These are phyloP conservation scores for Aciculosporium take DNA, from an alignment of 2,329 filamentous ascomycete genomes.

Conservation along the genomic window DNA sequence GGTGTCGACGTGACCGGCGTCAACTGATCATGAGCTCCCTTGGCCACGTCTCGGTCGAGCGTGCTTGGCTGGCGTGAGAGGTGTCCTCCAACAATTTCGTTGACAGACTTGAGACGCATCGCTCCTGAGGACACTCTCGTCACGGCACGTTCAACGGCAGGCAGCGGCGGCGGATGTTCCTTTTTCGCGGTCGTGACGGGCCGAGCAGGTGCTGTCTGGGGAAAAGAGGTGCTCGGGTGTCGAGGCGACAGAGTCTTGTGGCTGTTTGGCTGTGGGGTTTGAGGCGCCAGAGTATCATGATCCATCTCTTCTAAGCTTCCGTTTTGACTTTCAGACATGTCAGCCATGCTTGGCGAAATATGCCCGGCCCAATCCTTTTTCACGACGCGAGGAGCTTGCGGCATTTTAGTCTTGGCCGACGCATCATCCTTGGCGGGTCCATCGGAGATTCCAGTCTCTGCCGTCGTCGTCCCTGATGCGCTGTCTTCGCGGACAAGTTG, in stretches of 20 bases:
- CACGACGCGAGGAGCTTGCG: neutral
- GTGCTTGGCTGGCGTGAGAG: conserved; percentile 22
- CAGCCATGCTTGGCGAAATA: conserved; percentile 1
- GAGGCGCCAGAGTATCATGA: conserved; percentile 16
- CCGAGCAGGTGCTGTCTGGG: conserved; percentile 7
- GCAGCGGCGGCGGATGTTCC: conserved; percentile 9
- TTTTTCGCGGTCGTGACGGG: conserved; percentile 1
- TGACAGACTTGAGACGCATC: conserved; percentile 57
- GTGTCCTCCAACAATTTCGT: conserved; percentile 53
- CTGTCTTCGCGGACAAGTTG: conserved; percentile 31
- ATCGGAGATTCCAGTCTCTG: conserved; percentile 6
- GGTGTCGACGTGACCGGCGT: conserved; percentile 29
- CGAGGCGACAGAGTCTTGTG: conserved; percentile 2
- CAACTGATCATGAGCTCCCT: conserved; percentile 20
- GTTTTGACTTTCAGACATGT: conserved; percentile 24
- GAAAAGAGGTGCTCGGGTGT: conserved; percentile 4
- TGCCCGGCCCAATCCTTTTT: neutral
- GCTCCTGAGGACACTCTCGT: conserved; percentile 57
- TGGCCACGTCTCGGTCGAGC: conserved; percentile 21
- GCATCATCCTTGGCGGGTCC: neutral
- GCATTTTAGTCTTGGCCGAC: neutral
- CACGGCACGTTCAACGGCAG: conserved; percentile 38
- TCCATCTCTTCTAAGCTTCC: conserved; percentile 21
- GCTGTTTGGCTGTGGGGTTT: conserved; percentile 7
- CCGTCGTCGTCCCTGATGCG: conserved; percentile 14